A percentile compares a stretch with the other conserved stretches of the same genome.
Conservation (phyloP, 1,284 basidiomycete genomes). For the Kalmanozyma brasiliensis region DNA sequence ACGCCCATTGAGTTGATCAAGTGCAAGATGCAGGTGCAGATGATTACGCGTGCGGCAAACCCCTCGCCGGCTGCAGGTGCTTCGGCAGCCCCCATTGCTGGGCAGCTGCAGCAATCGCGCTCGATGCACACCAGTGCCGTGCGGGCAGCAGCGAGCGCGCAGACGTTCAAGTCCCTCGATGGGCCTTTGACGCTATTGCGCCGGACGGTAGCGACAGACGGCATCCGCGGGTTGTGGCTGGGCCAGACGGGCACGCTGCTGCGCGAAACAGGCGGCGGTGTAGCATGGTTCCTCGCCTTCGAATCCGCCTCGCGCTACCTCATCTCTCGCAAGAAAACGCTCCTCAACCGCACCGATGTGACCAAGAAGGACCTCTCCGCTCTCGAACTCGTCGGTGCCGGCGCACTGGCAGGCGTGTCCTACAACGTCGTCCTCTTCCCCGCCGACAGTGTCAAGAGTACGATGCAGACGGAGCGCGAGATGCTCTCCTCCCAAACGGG, state of each 20-base stretch:
- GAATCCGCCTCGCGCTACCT: slow-evolving; percentile 70
- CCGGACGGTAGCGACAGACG: slow-evolving; percentile 75
- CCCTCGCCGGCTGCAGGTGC: slow-evolving; percentile 48
- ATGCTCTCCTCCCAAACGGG: slow-evolving; percentile 70
- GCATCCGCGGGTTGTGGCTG: slow-evolving; percentile 83
- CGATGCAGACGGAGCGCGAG: slow-evolving; percentile 94
- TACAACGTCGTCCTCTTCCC: slow-evolving; percentile 75
- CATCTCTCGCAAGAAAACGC: slow-evolving; percentile 49
- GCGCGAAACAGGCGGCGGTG: slow-evolving; percentile 85
- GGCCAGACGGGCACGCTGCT: slow-evolving; percentile 83
- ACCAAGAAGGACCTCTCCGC: slow-evolving; percentile 73
- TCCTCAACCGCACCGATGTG: slow-evolving; percentile 59
- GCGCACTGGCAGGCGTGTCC: slow-evolving; percentile 84
- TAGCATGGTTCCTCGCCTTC: slow-evolving; percentile 88
- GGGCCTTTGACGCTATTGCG: slow-evolving; percentile 79
- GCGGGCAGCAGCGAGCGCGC: slow-evolving; percentile 8
- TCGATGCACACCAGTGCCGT: slow-evolving; percentile 27
- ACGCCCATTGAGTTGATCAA: slow-evolving; percentile 92
- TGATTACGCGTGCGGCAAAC: slow-evolving; percentile 73
- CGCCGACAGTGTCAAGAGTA: slow-evolving; percentile 92
- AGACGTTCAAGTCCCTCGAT: slow-evolving; percentile 66
- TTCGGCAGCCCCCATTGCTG: slow-evolving; percentile 21
- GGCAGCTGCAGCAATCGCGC: slow-evolving; percentile 32
- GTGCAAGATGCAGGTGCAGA: slow-evolving; percentile 95
- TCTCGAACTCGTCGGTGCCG: slow-evolving; percentile 85